Evolutionary conservation across 108 stramenopile species (phyloP), one percentile per base, ranked within the genome.

Genomic region (Discostella stelligeroides): DNA sequence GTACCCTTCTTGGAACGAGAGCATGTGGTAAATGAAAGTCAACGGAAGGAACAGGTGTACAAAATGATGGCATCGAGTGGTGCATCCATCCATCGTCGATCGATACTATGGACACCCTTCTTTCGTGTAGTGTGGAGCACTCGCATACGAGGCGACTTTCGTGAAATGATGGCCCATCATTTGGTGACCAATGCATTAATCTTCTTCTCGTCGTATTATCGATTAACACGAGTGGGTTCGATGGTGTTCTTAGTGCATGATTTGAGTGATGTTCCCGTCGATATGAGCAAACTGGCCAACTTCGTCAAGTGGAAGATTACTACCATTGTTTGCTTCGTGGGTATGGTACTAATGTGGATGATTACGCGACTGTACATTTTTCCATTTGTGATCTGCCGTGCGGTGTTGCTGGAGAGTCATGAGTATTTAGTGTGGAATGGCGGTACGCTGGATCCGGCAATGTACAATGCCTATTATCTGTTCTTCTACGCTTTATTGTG

Each of bases 121-220:
- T 67, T 88, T 41, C 60, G 38, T 42, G 37, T 94, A 53, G 68
- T 59, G 12, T 95, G 91, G 91, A 81, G 81, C 48, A 47, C 81
- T 1, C 80, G 84, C 12, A 72, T 82, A 30, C 89, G 95, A 14
- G 95, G 95, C 5, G 95, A 95, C 63, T 95, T 93, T 82, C 82
- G 84, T 17, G 95, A 95, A 70, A 95, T 95, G 95, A 84, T 89
- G 51, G 75, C 88, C 15, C 95, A 95, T 82, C 95, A 95, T 66
- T 23, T 95, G 7, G 82, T 91, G 17, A 95, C 95, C 24, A 93
- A 95, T 66, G 23, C 77, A 11, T 73, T 95, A 37, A 69, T 91
- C 12, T 64, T 88, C 28, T 76, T 86, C 21, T 87, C 86, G 20
- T 80, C 78, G 9, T 76, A 79, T 34, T 92, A 85, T 62, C 82